A percentile compares a stretch with the other conserved stretches of the same genome.
phyloP scores from a whole-genome alignment of 2,329 filamentous ascomycete species.

The Aspergillus spinulosporus region DNA sequence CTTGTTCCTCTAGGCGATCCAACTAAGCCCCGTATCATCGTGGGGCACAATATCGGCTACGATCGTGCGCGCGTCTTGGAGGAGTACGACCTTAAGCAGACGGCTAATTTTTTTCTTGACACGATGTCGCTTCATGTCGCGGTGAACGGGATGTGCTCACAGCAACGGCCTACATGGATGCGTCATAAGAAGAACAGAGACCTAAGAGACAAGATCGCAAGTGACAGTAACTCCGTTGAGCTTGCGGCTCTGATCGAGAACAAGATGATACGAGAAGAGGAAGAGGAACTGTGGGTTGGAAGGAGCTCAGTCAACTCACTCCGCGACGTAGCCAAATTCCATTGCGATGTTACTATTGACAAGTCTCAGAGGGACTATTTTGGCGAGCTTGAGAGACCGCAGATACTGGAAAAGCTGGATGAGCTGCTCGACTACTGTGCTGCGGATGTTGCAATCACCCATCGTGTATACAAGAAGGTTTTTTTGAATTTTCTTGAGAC shows the following conservation, averaged over 20 bases:
- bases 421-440: conserved; percentile 91
- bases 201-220: conserved; percentile 74
- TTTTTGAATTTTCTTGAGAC: conserved; percentile 85
- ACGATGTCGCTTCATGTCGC: conserved; percentile 98
- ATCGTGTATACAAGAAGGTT: conserved; percentile 89
- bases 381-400: conserved; percentile 72
- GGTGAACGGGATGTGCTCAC: conserved; percentile 98
- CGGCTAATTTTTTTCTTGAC: conserved; percentile 83
- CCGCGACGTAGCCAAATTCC: conserved; percentile 93
- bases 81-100: conserved; percentile 82
- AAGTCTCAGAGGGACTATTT: conserved; percentile 86
- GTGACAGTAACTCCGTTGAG: conserved; percentile 68
- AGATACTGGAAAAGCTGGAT: conserved; percentile 70
- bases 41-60: conserved; percentile 95
- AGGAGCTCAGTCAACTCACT: conserved; percentile 93
- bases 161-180: conserved; percentile 95
- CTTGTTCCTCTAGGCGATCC: conserved; percentile 84
- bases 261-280: conserved; percentile 70
- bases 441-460: conserved; percentile 88
- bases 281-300: conserved; percentile 94
- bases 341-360: conserved; percentile 87
- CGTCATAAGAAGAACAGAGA: conserved; percentile 91
- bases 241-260: conserved; percentile 70
- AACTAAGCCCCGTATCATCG: conserved; percentile 69
- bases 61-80: conserved; percentile 85